A percentile compares a stretch with the other conserved stretches of the same genome.
phyloP scores from a whole-genome alignment of 345 rosid genomes.

The Eucalyptus erythrocorys region DNA sequence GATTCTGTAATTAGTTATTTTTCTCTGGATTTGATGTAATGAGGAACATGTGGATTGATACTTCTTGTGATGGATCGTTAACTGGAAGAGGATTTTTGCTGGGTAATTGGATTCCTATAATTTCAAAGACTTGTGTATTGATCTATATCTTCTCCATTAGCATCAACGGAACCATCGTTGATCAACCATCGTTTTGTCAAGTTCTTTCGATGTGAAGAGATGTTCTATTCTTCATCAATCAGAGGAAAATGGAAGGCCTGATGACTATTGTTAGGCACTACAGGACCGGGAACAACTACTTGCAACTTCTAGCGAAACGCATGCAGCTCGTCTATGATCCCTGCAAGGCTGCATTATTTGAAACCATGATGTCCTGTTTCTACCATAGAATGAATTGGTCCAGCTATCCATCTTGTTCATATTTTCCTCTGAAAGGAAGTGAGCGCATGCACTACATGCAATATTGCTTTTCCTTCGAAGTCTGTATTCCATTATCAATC shows the following conservation, averaged over 20 bases:
- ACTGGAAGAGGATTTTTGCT: background rate
- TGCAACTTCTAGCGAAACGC: background rate
- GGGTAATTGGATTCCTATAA: background rate
- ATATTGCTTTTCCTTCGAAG: background rate
- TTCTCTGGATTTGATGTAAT: background rate
- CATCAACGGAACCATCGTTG: background rate
- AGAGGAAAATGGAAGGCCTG: background rate
- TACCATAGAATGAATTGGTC: background rate
- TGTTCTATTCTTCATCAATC: background rate
- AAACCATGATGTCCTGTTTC: background rate
- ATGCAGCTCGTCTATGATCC: background rate
- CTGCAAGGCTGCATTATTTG: background rate
- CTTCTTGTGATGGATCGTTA: background rate
- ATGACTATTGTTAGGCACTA: background rate
- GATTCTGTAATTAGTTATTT: background rate
- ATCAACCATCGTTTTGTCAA: background rate
- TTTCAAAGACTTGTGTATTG: background rate
- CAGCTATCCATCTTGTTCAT: background rate
- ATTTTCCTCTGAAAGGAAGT: background rate
- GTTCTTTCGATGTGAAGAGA: background rate
- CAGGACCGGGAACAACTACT: background rate
- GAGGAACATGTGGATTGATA: background rate
- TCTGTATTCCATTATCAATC: background rate
- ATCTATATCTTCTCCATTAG: background rate
- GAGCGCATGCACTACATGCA: background rate